A percentile compares a stretch with the other conserved stretches of the same genome.
These are phyloP conservation scores for Penicillium samsonianum DNA, from an alignment of 495 filamentous ascomycete genomes.

Conservation along the genomic window DNA sequence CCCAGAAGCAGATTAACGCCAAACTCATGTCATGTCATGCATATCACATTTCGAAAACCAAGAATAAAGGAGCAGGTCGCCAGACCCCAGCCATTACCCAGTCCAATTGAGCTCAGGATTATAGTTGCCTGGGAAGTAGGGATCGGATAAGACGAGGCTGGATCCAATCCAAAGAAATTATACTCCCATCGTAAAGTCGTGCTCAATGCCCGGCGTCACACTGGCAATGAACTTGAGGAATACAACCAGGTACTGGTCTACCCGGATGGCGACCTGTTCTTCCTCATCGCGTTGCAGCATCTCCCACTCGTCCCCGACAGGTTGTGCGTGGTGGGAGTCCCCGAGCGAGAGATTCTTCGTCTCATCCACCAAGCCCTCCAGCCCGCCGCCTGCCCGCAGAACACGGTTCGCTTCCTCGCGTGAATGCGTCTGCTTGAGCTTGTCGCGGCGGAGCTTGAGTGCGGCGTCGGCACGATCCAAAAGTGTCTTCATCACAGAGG, in stretches of 20 bases:
- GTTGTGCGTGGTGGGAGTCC: constrained; percentile 55
- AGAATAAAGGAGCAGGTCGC: background rate
- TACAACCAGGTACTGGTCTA: constrained; percentile 97
- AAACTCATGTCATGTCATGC: constrained; percentile 24
- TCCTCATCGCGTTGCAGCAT: constrained; percentile 68
- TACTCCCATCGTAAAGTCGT: constrained; percentile 98
- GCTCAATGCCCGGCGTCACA: constrained; percentile 94
- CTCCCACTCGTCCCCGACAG: constrained; percentile 84
- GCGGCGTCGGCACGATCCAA: constrained; percentile 94
- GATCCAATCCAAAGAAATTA: constrained; percentile 36
- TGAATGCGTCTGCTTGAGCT: constrained; percentile 58
- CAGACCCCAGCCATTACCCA: background rate
- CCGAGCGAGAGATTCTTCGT: constrained; percentile 49
- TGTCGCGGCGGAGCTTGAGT: constrained; percentile 82
- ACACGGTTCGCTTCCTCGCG: constrained; percentile 42
- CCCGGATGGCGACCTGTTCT: constrained; percentile 85
- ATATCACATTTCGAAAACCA: constrained; percentile 15
- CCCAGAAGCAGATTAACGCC: constrained; percentile 26
- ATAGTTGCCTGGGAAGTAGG: constrained; percentile 1
- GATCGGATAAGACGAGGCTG: background rate
- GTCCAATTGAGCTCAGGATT: constrained; percentile 4
- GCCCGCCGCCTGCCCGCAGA: constrained; percentile 52
- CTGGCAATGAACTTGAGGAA: constrained; percentile 98
- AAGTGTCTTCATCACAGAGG: constrained; percentile 95
- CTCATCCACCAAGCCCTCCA: constrained; percentile 66